Percentiles rank a stretch among this genome's conserved stretches.
Conservation (phyloP, 306 rosid species). For the Senna siamea region DNA sequence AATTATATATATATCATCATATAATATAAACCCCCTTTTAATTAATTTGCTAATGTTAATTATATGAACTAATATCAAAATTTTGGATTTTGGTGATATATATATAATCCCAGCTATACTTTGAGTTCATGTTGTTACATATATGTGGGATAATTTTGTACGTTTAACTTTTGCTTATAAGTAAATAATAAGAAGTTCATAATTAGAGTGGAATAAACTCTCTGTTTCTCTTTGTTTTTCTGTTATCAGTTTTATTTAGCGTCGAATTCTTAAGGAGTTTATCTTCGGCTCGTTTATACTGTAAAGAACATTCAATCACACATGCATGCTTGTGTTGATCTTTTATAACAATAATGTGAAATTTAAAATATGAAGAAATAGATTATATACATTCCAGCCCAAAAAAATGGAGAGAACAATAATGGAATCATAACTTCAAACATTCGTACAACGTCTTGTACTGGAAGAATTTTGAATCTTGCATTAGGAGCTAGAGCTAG, state of each 20-base stretch:
- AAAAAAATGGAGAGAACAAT: not conserved
- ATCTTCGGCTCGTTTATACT: not conserved
- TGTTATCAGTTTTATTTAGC: not conserved
- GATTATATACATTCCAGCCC: not conserved
- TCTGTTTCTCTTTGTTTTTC: not conserved
- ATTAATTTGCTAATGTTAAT: too few species aligned
- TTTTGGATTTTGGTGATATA: not conserved
- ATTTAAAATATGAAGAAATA: not conserved
- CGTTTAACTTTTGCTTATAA: conserved; percentile 6
- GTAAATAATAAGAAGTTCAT: not conserved
- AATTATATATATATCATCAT: not conserved
- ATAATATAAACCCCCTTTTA: too few species aligned
- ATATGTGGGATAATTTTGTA: conserved; percentile 35
- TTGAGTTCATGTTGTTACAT: not conserved
- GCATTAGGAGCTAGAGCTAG: not conserved
- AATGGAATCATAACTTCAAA: conserved; percentile 21
- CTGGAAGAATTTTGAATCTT: conserved; percentile 33
- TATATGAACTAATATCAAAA: not conserved
- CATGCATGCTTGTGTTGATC: not conserved
- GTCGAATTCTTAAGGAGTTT: not conserved
- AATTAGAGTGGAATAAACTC: not conserved
- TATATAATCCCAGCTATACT: not conserved
- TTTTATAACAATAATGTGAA: not conserved
- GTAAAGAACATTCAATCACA: not conserved
- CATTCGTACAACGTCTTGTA: conserved; percentile 24